Percentiles rank a stretch among this genome's conserved stretches.
Conservation (phyloP, 371 early-diverging fungal species). For the Zychaea mexicana region DNA sequence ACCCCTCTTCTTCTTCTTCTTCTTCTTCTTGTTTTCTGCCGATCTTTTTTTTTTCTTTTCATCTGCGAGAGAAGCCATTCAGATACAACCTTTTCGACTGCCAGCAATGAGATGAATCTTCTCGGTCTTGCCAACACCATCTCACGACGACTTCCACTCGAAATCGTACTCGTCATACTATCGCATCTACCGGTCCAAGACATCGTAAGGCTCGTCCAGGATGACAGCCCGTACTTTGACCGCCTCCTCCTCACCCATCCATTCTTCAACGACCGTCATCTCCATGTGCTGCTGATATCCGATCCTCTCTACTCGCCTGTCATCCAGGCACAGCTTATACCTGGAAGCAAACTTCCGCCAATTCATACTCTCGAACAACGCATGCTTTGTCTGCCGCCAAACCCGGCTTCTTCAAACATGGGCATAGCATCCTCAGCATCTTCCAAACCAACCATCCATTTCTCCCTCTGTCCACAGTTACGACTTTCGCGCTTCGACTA, state of each 20-base stretch:
- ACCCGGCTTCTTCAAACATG: too few species aligned
- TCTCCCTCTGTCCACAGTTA: not conserved
- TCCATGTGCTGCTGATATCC: conserved; percentile 4
- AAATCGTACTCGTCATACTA: conserved; percentile 7
- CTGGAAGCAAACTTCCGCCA: not conserved
- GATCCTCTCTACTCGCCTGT: conserved; percentile 6
- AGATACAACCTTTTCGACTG: too few species aligned
- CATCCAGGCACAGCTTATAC: conserved; percentile 6
- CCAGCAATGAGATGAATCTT: conserved; percentile 9
- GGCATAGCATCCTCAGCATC: too few species aligned
- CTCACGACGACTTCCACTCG: conserved; percentile 8
- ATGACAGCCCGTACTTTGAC: conserved; percentile 7
- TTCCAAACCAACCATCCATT: not conserved
- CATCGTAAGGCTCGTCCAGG: conserved; percentile 6
- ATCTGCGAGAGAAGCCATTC: too few species aligned
- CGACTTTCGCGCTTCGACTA: not conserved
- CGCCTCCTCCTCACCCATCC: conserved; percentile 9
- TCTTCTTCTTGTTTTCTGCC: not conserved
- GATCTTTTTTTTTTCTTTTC: not conserved
- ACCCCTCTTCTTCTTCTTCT: not conserved
- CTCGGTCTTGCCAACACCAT: conserved; percentile 4
- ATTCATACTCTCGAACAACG: not conserved
- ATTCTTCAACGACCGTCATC: conserved; percentile 8
- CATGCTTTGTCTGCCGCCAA: not conserved
- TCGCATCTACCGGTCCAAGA: conserved; percentile 8